phyloP scores from a whole-genome alignment of 2,329 filamentous ascomycete genomes.

The Nothophoma quercina region DNA sequence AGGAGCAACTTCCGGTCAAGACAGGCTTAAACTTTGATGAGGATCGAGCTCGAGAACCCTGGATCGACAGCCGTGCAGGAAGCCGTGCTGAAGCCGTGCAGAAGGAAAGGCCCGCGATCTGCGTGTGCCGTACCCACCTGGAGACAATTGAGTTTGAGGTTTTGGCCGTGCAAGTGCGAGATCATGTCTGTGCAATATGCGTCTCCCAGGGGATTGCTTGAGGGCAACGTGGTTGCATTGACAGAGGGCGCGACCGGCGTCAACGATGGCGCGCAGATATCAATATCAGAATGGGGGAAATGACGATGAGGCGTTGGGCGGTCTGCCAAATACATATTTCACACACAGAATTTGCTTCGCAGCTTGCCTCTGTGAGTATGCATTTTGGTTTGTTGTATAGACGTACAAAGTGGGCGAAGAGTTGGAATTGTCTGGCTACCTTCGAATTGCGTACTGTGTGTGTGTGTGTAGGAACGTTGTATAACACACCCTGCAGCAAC shows the following conservation, averaged over 20 bases:
- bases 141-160: constrained; percentile 8
- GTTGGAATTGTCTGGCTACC: too few relatives aligned
- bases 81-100: background rate
- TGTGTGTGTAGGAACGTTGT: too few relatives aligned
- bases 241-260: background rate
- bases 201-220: background rate
- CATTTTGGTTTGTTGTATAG: too few relatives aligned
- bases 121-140: constrained; percentile 7
- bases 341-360: too few relatives aligned
- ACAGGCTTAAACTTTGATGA: background rate
- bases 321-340: constrained; percentile 1
- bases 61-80: constrained; percentile 6
- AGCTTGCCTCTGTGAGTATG: too few relatives aligned
- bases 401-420: too few relatives aligned
- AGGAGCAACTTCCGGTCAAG: constrained; percentile 15
- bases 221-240: constrained; percentile 1
- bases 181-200: background rate
- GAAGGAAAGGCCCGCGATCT: constrained; percentile 16
- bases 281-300: background rate
- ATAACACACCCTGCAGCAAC: constrained; percentile 5
- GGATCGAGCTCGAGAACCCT: background rate
- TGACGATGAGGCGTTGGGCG: constrained; percentile 9
- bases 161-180: background rate
- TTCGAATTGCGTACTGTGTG: too few relatives aligned
- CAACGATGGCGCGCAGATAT: background rate